These are phyloP conservation scores for Podospora pseudoanserina DNA, from an alignment of 495 filamentous ascomycete genomes.

Conservation along the genomic window DNA sequence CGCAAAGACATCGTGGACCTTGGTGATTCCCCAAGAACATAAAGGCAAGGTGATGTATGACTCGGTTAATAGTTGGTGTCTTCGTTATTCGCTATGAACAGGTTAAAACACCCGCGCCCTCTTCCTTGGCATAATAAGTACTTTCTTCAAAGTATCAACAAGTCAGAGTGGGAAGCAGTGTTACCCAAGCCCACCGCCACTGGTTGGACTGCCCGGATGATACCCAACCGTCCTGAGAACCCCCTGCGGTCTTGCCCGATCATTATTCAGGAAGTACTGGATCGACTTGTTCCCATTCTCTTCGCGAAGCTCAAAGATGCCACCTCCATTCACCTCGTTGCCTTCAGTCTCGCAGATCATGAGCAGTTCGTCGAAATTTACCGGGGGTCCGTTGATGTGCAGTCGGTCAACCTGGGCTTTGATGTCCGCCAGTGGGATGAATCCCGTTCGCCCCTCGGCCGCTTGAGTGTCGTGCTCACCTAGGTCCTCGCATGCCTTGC, in stretches of 20 bases:
- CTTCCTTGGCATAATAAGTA: background rate
- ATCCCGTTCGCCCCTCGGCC: slow-evolving; percentile 44
- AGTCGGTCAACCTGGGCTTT: slow-evolving; percentile 58
- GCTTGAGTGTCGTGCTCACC: slow-evolving; percentile 24
- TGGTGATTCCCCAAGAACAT: no score
- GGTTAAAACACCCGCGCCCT: background rate
- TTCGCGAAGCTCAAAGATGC: slow-evolving; percentile 65
- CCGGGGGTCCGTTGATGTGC: slow-evolving; percentile 51
- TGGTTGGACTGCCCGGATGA: slow-evolving; percentile 51
- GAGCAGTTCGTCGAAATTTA: slow-evolving; percentile 70
- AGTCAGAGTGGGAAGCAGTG: background rate
- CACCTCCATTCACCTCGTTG: slow-evolving; percentile 81
- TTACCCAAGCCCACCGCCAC: background rate
- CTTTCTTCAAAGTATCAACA: background rate
- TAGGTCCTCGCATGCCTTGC: slow-evolving; percentile 47
- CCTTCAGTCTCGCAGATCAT: slow-evolving; percentile 91
- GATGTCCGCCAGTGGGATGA: slow-evolving; percentile 63
- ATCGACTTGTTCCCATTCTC: slow-evolving; percentile 49
- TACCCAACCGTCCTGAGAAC: slow-evolving; percentile 40
- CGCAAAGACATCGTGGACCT: no score
- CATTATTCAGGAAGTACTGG: slow-evolving; percentile 55
- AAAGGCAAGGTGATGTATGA: no score
- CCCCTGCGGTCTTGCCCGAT: slow-evolving; percentile 26
- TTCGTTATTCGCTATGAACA: background rate
- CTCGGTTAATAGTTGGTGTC: no score